Percentiles rank a stretch among this genome's conserved stretches.
Evolutionary conservation across 805 yeast species (phyloP).

Genomic region (Candida broadrunensis): DNA sequence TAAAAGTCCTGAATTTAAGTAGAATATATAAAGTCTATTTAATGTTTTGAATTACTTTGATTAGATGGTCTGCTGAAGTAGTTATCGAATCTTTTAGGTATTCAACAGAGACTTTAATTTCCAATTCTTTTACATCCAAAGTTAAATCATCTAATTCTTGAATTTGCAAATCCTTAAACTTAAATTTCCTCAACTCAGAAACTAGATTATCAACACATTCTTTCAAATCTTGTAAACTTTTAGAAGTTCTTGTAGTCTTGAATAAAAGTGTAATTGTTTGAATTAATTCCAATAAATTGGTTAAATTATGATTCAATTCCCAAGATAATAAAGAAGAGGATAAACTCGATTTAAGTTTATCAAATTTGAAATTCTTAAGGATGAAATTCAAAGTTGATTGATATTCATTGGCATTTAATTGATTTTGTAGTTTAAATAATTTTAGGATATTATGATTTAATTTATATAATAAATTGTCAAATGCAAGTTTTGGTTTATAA

Average conservation of each 20-base stretch:
- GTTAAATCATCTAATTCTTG: slow-evolving; percentile 8
- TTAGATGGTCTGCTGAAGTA: slow-evolving; percentile 1
- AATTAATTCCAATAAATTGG: slow-evolving; percentile 12
- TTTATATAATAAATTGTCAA: slow-evolving; percentile 25
- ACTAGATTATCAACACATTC: slow-evolving; percentile 3
- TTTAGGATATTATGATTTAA: slow-evolving; percentile 25
- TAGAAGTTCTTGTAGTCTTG: slow-evolving; percentile 1
- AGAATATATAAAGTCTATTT: slow-evolving; percentile 1
- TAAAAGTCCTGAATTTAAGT: slow-evolving; percentile 4
- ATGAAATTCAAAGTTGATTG: slow-evolving; percentile 25
- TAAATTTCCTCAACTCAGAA: slow-evolving; percentile 7
- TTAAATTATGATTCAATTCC: slow-evolving; percentile 16
- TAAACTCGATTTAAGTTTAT: slow-evolving; percentile 17
- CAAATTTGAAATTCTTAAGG: slow-evolving; percentile 27
- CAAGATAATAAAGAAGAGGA: slow-evolving; percentile 12
- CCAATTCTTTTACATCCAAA: slow-evolving; percentile 4
- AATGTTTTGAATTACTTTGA: not conserved
- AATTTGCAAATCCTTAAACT: slow-evolving; percentile 8
- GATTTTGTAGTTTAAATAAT: slow-evolving; percentile 15
- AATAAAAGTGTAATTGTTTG: slow-evolving; percentile 6
- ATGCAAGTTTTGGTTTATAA: slow-evolving; percentile 7
- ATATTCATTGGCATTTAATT: slow-evolving; percentile 15
- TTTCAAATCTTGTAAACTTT: not conserved
- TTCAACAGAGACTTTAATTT: not conserved
- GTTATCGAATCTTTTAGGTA: slow-evolving; percentile 4